A percentile compares a stretch with the other conserved stretches of the same genome.
phyloP scores from a whole-genome alignment of 495 filamentous ascomycete genomes.

The Penicillium soppii region DNA sequence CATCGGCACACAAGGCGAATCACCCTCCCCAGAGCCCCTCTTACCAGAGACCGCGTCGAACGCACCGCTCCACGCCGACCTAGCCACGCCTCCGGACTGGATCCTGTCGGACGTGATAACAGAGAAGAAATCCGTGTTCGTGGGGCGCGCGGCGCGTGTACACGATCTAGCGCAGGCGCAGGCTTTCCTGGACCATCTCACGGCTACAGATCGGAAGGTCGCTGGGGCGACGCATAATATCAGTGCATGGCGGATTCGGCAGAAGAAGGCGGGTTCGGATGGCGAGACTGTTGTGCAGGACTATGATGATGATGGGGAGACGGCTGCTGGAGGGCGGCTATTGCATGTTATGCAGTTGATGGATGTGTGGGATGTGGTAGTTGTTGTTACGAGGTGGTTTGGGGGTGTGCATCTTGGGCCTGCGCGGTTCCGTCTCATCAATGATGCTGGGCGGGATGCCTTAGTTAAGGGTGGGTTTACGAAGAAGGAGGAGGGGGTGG shows the following conservation, averaged over 20 bases:
- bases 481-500: constrained; percentile 37
- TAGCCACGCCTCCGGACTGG: constrained; percentile 61
- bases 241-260: constrained; percentile 61
- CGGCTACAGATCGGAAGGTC: constrained; percentile 76
- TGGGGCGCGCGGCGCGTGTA: constrained; percentile 72
- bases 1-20: constrained; percentile 30
- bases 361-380: constrained; percentile 88
- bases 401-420: constrained; percentile 86
- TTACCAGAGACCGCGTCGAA: no score
- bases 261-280: constrained; percentile 37
- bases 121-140: constrained; percentile 86
- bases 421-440: constrained; percentile 86
- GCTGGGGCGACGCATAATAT: constrained; percentile 92
- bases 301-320: constrained; percentile 94
- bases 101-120: constrained; percentile 64
- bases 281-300: constrained; percentile 71
- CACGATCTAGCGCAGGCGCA: constrained; percentile 66
- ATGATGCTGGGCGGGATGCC: constrained; percentile 79
- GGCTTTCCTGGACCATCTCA: constrained; percentile 65
- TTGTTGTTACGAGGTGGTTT: constrained; percentile 96
- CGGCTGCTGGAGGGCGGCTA: constrained; percentile 83
- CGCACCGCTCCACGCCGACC: no score
- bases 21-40: not conserved
- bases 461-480: constrained; percentile 76
- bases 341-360: constrained; percentile 91